Conservation (phyloP, 495 filamentous ascomycete genomes). For the Friedmanniomyces endolithicus region DNA sequence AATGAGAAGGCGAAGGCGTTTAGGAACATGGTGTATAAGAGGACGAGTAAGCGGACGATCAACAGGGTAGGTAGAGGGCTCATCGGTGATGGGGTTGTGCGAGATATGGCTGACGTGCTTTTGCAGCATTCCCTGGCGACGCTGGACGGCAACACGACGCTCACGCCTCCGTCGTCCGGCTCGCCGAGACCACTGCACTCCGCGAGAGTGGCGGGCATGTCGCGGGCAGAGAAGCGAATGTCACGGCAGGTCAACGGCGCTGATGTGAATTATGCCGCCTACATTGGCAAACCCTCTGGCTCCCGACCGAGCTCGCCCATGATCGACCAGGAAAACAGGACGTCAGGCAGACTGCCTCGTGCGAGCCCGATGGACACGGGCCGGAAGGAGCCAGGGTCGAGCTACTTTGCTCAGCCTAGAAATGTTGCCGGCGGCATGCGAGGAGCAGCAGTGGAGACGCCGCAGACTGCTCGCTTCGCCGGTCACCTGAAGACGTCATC, state of each 20-base stretch:
- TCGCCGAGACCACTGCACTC: constrained; percentile 51
- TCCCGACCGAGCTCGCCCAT: constrained; percentile 65
- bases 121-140: constrained; percentile 57
- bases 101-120: constrained; percentile 18
- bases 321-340: constrained; percentile 37
- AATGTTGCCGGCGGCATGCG: constrained; percentile 4
- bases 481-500: constrained; percentile 51
- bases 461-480: constrained; percentile 32
- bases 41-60: constrained; percentile 60
- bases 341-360: constrained; percentile 1
- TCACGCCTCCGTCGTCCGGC: constrained; percentile 52
- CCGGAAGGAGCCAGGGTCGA: constrained; percentile 39
- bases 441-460: constrained; percentile 25
- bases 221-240: constrained; percentile 56
- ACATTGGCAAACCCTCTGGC: constrained; percentile 37
- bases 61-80: constrained; percentile 52
- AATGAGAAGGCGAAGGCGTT: constrained; percentile 79
- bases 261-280: constrained; percentile 27
- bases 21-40: constrained; percentile 68
- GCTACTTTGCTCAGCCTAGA: constrained; percentile 39
- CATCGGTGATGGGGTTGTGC: neutral
- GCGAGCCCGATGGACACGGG: constrained; percentile 39
- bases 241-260: constrained; percentile 44
- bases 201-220: constrained; percentile 35
- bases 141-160: constrained; percentile 43